Conservation (phyloP, 192 early-diverging fungal species). For the Coemansia javaensis region DNA sequence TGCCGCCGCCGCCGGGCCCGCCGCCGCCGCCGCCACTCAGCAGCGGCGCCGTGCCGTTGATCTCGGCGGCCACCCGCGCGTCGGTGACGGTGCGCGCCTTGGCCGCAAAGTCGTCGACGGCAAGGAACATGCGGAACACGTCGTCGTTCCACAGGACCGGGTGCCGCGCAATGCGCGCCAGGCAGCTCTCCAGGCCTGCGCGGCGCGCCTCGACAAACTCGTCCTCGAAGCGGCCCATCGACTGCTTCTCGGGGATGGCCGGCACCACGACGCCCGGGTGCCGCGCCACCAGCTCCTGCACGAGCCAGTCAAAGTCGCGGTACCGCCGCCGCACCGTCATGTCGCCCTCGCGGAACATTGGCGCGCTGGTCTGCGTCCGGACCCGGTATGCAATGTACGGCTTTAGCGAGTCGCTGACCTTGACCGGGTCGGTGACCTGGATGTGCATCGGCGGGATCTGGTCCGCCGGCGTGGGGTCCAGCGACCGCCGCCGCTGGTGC, state of each 20-base stretch:
- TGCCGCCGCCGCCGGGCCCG: constrained; percentile 68
- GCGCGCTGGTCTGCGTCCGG: constrained; percentile 72
- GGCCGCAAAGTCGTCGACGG: constrained; percentile 76
- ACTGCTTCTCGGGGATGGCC: constrained; percentile 91
- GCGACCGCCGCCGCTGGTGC: constrained; percentile 39
- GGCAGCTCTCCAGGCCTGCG: constrained; percentile 75
- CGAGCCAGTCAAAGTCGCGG: constrained; percentile 92
- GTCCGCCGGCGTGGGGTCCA: constrained; percentile 34
- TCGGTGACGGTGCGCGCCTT: constrained; percentile 49
- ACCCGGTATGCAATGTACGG: constrained; percentile 86
- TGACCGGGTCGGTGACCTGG: constrained; percentile 79
- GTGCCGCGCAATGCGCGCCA: constrained; percentile 75
- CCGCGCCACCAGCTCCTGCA: constrained; percentile 67
- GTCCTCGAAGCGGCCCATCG: constrained; percentile 86
- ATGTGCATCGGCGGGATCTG: constrained; percentile 59
- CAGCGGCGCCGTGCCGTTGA: constrained; percentile 31
- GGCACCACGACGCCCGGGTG: constrained; percentile 90
- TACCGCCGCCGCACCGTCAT: constrained; percentile 84
- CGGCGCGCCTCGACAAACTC: constrained; percentile 91
- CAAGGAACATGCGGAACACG: constrained; percentile 81
- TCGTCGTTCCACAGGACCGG: constrained; percentile 77
- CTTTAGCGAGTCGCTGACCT: constrained; percentile 83
- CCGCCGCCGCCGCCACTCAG: constrained; percentile 24
- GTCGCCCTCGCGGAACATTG: constrained; percentile 69
- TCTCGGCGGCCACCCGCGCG: constrained; percentile 26